phyloP scores from a whole-genome alignment of 1,139 yeast species.

The Candida anutae region DNA sequence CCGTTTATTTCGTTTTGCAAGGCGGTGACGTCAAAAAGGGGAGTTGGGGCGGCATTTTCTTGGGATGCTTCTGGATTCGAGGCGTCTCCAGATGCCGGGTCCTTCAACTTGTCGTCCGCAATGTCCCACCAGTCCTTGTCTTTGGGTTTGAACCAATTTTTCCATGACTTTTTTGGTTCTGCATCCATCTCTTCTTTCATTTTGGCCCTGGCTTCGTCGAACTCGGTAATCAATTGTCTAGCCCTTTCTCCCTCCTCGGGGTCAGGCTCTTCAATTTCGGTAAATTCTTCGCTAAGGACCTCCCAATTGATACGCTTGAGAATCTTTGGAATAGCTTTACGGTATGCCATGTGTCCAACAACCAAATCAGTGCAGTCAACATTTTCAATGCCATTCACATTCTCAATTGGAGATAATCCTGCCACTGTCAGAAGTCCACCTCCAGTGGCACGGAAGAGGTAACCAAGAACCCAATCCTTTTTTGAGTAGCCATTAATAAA shows the following conservation, averaged over 20 bases:
- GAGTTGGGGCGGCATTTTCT: conserved; percentile 7
- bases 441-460: conserved; percentile 88
- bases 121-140: conserved; percentile 87
- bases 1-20: conserved; percentile 38
- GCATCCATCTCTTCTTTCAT: conserved; percentile 26
- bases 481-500: conserved; percentile 86
- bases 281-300: conserved; percentile 81
- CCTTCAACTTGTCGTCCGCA: conserved; percentile 21
- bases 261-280: conserved; percentile 94
- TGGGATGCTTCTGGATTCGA: too few species aligned
- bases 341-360: conserved; percentile 95
- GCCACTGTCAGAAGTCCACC: conserved; percentile 90
- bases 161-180: conserved; percentile 41
- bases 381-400: conserved; percentile 64
- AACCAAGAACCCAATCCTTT: conserved; percentile 96
- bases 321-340: conserved; percentile 84
- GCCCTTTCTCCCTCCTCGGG: conserved; percentile 81
- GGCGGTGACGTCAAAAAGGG: conserved; percentile 41
- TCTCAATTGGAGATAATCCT: conserved; percentile 74
- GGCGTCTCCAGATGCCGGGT: conserved; percentile 4
- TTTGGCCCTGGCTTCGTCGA: conserved; percentile 74
- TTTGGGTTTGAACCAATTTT: conserved; percentile 65
- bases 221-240: conserved; percentile 70
- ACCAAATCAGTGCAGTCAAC: conserved; percentile 80
- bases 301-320: conserved; percentile 68